Percentiles rank a stretch among this genome's conserved stretches.
Conservation (phyloP, 1,284 basidiomycete genomes). For the Spongispora temasekensis region DNA sequence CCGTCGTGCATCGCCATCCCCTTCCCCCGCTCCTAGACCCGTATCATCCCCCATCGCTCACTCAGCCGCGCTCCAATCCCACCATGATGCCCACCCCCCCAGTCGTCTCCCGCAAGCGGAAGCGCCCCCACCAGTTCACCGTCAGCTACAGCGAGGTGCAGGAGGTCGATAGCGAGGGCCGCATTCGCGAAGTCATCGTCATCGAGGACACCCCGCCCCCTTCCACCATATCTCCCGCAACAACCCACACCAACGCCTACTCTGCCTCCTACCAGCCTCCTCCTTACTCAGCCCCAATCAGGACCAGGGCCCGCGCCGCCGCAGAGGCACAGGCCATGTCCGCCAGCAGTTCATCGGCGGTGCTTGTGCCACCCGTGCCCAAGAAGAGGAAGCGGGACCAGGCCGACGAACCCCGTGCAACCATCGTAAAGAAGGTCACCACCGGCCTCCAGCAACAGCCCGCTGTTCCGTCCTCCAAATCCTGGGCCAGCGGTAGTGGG, state of each 20-base stretch:
- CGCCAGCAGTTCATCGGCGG: constrained; percentile 60
- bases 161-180: constrained; percentile 74
- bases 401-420: constrained; percentile 66
- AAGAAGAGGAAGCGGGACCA: constrained; percentile 80
- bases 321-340: constrained; percentile 77
- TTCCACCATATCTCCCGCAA: constrained; percentile 72
- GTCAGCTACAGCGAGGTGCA: constrained; percentile 84
- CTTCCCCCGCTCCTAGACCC: constrained; percentile 58
- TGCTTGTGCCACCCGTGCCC: constrained; percentile 58
- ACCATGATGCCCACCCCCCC: constrained; percentile 64
- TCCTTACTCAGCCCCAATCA: constrained; percentile 66
- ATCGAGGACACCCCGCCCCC: constrained; percentile 85
- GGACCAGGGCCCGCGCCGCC: constrained; percentile 79
- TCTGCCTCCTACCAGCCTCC: constrained; percentile 80
- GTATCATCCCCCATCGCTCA: constrained; percentile 53
- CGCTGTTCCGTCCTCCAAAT: constrained; percentile 50
- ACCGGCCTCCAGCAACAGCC: constrained; percentile 49
- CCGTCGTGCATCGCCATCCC: constrained; percentile 61
- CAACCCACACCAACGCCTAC: constrained; percentile 62
- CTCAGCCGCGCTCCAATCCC: constrained; percentile 37
- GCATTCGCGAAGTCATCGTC: constrained; percentile 79
- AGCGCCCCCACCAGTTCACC: constrained; percentile 74
- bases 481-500: constrained; percentile 63
- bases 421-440: constrained; percentile 59
- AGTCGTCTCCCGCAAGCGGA: constrained; percentile 74